Base-by-base conservation (phyloP, 306 rosid species). In the Quercus wislizeni region DNA sequence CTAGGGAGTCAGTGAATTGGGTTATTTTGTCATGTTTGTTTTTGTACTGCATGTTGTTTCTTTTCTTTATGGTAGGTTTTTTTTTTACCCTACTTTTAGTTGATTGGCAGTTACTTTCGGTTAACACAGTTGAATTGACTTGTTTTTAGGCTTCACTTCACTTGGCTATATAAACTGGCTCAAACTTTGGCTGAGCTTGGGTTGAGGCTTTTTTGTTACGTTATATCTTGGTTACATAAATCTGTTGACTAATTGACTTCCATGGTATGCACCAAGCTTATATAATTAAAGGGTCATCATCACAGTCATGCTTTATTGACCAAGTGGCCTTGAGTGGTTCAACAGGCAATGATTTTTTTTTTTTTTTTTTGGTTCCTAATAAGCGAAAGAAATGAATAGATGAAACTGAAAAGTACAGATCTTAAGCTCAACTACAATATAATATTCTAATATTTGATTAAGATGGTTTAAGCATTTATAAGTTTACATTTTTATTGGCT, bases 51-150 rank as follows among this genome's bases (percentile, higher is more conserved):
- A 70, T 28, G 18, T 57, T 79, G 55, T 80, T 79, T 27, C 78
- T 71, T 74, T 59, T 25, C 64, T 33, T 71, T 74, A 35, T 71
- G 74, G 77, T 46, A 58, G 71, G 30, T 76, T 55, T 76, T 54
- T 17, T 14, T 31, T 51, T 31, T 51, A 35, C 19, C 82, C 46
- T 41, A 11, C 18, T 65, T 55, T 78, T 33, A 63, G 76, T 74
- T 51, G 74, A 74, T 71, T 68, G 88, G 73, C 74, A 76, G 86
- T 83, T 78, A 61, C 77, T 67, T 86, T 84, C 82, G 76, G 76
- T 82, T 82, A 70, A 77, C 61, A 76, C 5, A 70, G 74, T 62
- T 41, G 31, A 54, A 49, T 35, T 10, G n/a, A 38, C 74, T 68
- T 46, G 64, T 49, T 33, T 19, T 73, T 27, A 52, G 71, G 72